Base-by-base conservation (phyloP, 75 land plant species). In the Cupressus sempervirens region DNA sequence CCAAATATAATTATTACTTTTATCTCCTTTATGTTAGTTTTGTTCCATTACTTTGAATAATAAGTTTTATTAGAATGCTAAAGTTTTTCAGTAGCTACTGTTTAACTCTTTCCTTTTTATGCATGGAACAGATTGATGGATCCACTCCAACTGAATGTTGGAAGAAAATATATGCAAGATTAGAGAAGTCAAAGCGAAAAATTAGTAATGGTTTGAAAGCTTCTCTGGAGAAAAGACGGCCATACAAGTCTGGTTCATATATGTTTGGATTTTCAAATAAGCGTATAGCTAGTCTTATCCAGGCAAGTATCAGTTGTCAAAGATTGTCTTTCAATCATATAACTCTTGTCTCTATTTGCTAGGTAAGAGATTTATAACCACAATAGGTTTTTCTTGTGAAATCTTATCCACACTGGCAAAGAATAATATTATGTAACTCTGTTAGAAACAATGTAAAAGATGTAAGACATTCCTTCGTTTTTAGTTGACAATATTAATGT, bases 181-280 rank as follows among this genome's bases (percentile, higher is more conserved):
- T 97, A 58, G 87, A 89, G 18, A 90, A 88, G 84, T 85, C 81
- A 40, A 89, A 82, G 65, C 87, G 87, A 80, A 84, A 86, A 80
- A 15, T 84, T 76, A 84, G 87, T 41, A 86, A 30, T 79, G 86
- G 68, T 74, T 34, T 83, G 38, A 87, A 83, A 14, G 40, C 53
- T 54, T 81, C 77, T 45, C 40, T 68, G 40, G 88, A 89, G 46
- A 90, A 85, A 56, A 91, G 83, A 43, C 88, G 76, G 11, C 76
- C 23, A 6, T 84, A 40, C 56, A 89, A 88, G 54, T 92, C 99
- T 83, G 99, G 97, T 56, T 90, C 91, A 41, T 83, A 89, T 81
- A 95, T 97, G 99, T 97, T 97, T 93, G 99, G 99, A n/a, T 95
- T 97, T 75, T 90, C 93, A 50, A 83, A 94, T 88, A 91, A 91